A percentile compares a stretch with the other conserved stretches of the same genome.
phyloP scores from a whole-genome alignment of 495 filamentous ascomycete genomes.

The Penicillium cinerascens region DNA sequence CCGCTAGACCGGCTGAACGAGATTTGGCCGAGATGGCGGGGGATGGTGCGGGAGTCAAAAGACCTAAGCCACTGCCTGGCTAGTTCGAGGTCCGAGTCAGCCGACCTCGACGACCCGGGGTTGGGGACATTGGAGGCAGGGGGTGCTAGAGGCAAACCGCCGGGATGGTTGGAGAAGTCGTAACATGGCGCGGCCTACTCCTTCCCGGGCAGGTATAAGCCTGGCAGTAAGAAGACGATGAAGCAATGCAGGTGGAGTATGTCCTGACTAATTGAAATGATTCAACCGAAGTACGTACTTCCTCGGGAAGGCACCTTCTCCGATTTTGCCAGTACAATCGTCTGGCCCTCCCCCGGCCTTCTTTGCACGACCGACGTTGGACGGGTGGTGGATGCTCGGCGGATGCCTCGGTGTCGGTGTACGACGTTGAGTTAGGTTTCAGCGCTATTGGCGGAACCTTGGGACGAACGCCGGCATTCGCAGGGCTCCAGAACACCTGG shows the following conservation, averaged over 20 bases:
- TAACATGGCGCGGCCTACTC: background rate
- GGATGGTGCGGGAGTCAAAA: conserved; percentile 61
- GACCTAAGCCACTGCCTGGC: conserved; percentile 73
- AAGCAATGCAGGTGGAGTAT: background rate
- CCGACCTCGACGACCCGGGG: conserved; percentile 15
- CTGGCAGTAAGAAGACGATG: background rate
- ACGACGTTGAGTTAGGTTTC: no score
- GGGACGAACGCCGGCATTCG: no score
- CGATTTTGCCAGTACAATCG: no score
- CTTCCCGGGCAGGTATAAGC: background rate
- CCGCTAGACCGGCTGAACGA: conserved; percentile 85
- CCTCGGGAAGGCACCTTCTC: background rate
- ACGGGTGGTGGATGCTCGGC: no score
- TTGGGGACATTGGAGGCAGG: background rate
- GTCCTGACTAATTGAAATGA: conserved; percentile 16
- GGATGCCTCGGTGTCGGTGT: no score
- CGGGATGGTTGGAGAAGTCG: background rate
- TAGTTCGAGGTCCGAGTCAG: conserved; percentile 56
- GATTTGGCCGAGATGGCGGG: conserved; percentile 60
- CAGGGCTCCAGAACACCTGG: no score
- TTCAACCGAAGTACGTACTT: no score
- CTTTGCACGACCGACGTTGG: no score
- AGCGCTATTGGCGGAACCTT: no score
- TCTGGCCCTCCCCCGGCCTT: no score
- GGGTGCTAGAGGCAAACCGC: conserved; percentile 10